These are phyloP conservation scores for Neurospora sp. DNA, from an alignment of 495 filamentous ascomycete genomes.

Conservation along the genomic window DNA sequence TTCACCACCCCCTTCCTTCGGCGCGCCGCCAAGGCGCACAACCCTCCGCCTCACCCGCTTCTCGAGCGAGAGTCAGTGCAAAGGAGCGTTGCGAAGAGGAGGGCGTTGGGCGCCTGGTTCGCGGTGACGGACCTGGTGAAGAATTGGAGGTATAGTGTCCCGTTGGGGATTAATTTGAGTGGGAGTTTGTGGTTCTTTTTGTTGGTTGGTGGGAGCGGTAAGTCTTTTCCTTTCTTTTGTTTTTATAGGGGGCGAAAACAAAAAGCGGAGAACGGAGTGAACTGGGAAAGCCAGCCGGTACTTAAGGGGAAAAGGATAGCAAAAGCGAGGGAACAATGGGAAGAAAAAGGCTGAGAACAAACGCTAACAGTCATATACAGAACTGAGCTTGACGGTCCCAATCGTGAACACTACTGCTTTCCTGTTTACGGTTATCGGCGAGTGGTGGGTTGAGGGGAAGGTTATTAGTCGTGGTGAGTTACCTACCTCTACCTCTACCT, in stretches of 20 bases:
- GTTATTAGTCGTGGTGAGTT: slow-evolving; percentile 63
- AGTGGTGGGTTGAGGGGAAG: slow-evolving; percentile 91
- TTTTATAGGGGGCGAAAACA: no score
- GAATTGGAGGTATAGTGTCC: slow-evolving; percentile 75
- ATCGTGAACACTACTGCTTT: slow-evolving; percentile 93
- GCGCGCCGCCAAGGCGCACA: slow-evolving; percentile 49
- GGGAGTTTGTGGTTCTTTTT: slow-evolving; percentile 97
- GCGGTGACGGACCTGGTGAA: slow-evolving; percentile 68
- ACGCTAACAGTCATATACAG: no score
- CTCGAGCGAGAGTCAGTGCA: slow-evolving; percentile 29
- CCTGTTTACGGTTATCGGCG: slow-evolving; percentile 85
- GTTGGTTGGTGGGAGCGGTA: slow-evolving; percentile 42
- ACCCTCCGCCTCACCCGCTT: slow-evolving; percentile 40
- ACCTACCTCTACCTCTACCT: neutral
- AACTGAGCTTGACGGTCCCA: slow-evolving; percentile 86
- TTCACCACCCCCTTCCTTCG: slow-evolving; percentile 67
- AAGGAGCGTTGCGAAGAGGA: slow-evolving; percentile 43
- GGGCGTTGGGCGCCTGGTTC: slow-evolving; percentile 49
- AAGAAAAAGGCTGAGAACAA: no score
- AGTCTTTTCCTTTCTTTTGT: no score
- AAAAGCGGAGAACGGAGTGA: no score
- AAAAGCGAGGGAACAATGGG: no score
- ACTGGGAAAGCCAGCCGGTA: no score
- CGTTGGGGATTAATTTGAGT: slow-evolving; percentile 80
- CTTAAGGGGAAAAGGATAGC: no score